phyloP scores from a whole-genome alignment of 306 rosid genomes.

The Corylus americana region DNA sequence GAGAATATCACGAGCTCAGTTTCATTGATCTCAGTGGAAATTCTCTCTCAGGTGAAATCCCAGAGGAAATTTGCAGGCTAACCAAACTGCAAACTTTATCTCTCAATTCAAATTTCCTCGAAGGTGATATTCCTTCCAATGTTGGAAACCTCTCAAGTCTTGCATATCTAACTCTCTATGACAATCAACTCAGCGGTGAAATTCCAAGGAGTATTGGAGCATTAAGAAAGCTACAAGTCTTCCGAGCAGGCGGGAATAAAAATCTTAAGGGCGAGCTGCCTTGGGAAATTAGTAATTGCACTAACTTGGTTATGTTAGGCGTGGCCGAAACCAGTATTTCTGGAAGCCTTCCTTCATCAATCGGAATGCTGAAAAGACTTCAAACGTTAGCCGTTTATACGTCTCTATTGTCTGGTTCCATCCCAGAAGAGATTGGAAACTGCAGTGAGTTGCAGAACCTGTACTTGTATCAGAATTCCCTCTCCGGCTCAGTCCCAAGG shows the following conservation, averaged over 20 bases:
- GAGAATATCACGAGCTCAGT: conserved; percentile 54
- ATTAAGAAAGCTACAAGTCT: conserved; percentile 50
- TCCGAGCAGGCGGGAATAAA: conserved; percentile 81
- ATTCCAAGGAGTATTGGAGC: conserved; percentile 73
- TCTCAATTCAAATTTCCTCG: conserved; percentile 58
- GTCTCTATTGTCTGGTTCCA: conserved; percentile 58
- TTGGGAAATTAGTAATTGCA: conserved; percentile 84
- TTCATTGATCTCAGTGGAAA: conserved; percentile 63
- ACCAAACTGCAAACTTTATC: conserved; percentile 49
- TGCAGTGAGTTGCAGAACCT: conserved; percentile 72
- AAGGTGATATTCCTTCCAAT: conserved; percentile 57
- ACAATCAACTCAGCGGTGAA: conserved; percentile 64
- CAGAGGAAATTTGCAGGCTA: conserved; percentile 69
- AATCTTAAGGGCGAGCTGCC: conserved; percentile 70
- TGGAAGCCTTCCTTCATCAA: conserved; percentile 69
- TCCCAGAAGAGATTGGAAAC: conserved; percentile 89
- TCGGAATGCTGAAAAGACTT: conserved; percentile 58
- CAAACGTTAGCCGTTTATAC: conserved; percentile 74
- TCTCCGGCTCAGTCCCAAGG: conserved; percentile 66
- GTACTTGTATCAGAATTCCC: conserved; percentile 69
- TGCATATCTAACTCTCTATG: conserved; percentile 58
- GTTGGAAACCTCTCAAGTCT: conserved; percentile 72
- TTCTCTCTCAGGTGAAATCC: conserved; percentile 65
- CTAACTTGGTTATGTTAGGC: conserved; percentile 70
- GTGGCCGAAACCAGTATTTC: conserved; percentile 81